Evolutionary conservation across 768 basidiomycete species (phyloP), one percentile per base, ranked within the genome.

Genomic region (Strobilomyces confusus): DNA sequence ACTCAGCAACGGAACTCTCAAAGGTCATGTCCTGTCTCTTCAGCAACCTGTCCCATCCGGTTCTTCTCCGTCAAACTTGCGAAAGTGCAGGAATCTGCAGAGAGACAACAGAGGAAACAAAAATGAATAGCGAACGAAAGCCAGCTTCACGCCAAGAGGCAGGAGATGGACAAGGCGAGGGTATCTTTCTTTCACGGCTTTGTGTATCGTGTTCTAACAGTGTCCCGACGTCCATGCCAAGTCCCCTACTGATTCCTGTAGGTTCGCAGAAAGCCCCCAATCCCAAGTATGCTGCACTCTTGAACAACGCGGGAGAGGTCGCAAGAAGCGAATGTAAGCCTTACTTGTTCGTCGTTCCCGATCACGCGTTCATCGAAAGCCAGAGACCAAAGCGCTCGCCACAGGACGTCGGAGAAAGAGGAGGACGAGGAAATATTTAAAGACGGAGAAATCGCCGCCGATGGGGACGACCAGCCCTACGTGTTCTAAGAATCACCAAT

Each of bases 341-440:
- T 26, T 22, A 29, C 30, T 41, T 41, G 29, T 20, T 20, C 29
- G 19, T 47, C 26, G 4, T 2, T 13, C 20, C 32, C n/a, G 14
- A 12, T 42, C 51, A 32, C n/a, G 22, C 46, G n/a, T 55, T 60
- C 42, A 61, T 33, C 13, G 11, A 33, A 14, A 44, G 52, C 14
- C 59, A 92, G 89, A 49, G 92, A 90, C 57, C 81, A 84, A 45
- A 84, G 69, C 45, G 80, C 87, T 25, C 87, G 95, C 11, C 92
- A 94, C 64, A 83, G 95, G 49, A 97, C 94, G 69, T 94, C 92
- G 0, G 97, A 99, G 71, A 97, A 97, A 72, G 97, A 99, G 64
- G 97, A 98, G 69, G 97, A 98, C 51, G 94, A 95, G 58, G 95
- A 99, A 71, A 63, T 99, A 63, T 71, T 98, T 38, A 90, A 93